Evolutionary conservation across 352 stramenopile genomes (phyloP).

Genomic region (Phytophthora uliginosa): DNA sequence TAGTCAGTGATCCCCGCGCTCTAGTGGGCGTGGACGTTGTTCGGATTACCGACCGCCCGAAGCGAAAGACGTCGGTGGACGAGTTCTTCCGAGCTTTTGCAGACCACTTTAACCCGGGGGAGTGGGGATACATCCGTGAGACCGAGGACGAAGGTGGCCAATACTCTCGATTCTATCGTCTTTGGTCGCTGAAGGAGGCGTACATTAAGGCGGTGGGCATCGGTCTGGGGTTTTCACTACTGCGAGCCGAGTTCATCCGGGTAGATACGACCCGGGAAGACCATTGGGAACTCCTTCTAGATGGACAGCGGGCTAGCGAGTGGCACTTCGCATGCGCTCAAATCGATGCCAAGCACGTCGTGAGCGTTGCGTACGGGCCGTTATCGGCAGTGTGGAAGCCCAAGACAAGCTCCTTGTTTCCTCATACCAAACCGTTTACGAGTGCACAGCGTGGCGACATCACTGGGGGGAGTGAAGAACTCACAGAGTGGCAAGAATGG

Average conservation of each 20-base stretch:
- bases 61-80: slow-evolving; percentile 20
- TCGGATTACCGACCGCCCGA: slow-evolving; percentile 59
- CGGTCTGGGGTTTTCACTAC: slow-evolving; percentile 68
- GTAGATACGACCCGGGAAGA: slow-evolving; percentile 13
- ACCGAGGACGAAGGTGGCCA: slow-evolving; percentile 30
- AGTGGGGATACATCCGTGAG: slow-evolving; percentile 70
- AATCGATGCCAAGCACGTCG: slow-evolving; percentile 47
- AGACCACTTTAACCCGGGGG: slow-evolving; percentile 60
- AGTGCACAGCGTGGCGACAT: not conserved
- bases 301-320: slow-evolving; percentile 44
- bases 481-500: slow-evolving; percentile 30
- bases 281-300: slow-evolving; percentile 50
- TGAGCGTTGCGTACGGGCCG: slow-evolving; percentile 60
- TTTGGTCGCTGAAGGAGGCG: slow-evolving; percentile 85
- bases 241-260: slow-evolving; percentile 61
- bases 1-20: slow-evolving; percentile 48
- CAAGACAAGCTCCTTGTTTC: slow-evolving; percentile 57
- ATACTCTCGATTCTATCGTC: slow-evolving; percentile 64
- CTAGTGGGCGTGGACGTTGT: slow-evolving; percentile 84
- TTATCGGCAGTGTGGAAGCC: slow-evolving; percentile 53
- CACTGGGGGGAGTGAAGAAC: not conserved
- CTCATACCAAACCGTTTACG: not conserved
- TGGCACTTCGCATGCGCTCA: slow-evolving; percentile 58
- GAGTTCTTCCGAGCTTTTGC: slow-evolving; percentile 78
- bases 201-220: slow-evolving; percentile 84